Evolutionary conservation across 495 filamentous ascomycete genomes (phyloP).

Genomic region (Glarea lozoyensis): DNA sequence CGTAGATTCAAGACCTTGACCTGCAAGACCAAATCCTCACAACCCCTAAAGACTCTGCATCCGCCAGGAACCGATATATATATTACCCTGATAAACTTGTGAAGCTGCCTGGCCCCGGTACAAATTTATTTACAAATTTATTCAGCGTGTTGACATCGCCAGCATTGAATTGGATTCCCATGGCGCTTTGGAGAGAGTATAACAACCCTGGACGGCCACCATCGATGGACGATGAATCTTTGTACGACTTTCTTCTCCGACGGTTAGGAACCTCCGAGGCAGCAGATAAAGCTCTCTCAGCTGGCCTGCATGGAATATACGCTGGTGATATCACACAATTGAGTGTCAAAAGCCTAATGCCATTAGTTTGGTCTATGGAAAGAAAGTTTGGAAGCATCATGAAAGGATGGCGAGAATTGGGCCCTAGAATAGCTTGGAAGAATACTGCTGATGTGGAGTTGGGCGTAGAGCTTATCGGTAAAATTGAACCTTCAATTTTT

Average conservation of each 20-base stretch:
- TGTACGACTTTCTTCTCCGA: constrained; percentile 58
- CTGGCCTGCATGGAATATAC: constrained; percentile 81
- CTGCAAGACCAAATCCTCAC: constrained; percentile 55
- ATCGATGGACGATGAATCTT: constrained; percentile 53
- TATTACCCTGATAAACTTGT: constrained; percentile 91
- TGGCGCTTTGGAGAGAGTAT: constrained; percentile 28
- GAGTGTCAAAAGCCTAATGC: constrained; percentile 57
- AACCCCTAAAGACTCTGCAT: constrained; percentile 36
- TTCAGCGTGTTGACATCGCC: constrained; percentile 48
- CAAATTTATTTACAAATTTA: constrained; percentile 20
- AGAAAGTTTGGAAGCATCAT: background rate
- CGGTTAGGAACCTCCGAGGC: constrained; percentile 41
- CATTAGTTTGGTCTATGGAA: constrained; percentile 44
- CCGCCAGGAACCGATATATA: constrained; percentile 62
- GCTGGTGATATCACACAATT: constrained; percentile 83
- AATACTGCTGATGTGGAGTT: background rate
- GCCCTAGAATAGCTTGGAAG: background rate
- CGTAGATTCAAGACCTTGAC: constrained; percentile 53
- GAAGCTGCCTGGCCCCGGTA: constrained; percentile 43
- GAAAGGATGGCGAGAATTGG: background rate
- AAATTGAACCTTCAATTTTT: background rate
- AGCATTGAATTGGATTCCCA: constrained; percentile 44
- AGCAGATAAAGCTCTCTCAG: constrained; percentile 70
- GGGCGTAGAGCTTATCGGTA: background rate
- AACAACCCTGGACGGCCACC: constrained; percentile 12